Conservation (phyloP, 2,329 filamentous ascomycete species). For the Verticillium nubilum region DNA sequence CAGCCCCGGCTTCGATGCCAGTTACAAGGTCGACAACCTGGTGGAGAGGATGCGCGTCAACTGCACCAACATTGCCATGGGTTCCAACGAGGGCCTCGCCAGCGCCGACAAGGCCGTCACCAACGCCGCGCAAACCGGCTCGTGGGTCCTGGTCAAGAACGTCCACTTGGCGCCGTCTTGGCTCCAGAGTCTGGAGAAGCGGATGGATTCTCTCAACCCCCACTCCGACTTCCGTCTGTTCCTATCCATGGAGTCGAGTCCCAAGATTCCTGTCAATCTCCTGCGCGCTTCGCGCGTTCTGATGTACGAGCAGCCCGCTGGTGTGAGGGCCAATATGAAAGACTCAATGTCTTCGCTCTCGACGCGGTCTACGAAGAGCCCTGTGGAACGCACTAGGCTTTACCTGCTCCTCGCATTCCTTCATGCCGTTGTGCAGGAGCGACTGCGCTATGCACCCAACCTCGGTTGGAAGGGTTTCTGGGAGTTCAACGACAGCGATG, state of each 20-base stretch:
- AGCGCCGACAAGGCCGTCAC: slow-evolving; percentile 94
- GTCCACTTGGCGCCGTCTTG: slow-evolving; percentile 93
- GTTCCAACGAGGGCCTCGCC: slow-evolving; percentile 87
- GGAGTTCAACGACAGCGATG: slow-evolving; percentile 99
- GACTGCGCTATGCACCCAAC: slow-evolving; percentile 86
- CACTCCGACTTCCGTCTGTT: slow-evolving; percentile 91
- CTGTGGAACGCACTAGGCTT: slow-evolving; percentile 83
- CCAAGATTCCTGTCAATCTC: slow-evolving; percentile 93
- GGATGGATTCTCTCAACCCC: slow-evolving; percentile 90
- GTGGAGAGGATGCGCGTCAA: slow-evolving; percentile 77
- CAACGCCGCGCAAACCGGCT: slow-evolving; percentile 84
- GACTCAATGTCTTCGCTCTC: slow-evolving; percentile 86
- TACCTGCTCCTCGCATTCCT: slow-evolving; percentile 91
- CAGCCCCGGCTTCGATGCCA: slow-evolving; percentile 94
- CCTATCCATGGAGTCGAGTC: slow-evolving; percentile 95
- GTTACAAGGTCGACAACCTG: slow-evolving; percentile 95
- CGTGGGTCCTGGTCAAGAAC: slow-evolving; percentile 98
- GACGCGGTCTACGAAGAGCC: slow-evolving; percentile 68
- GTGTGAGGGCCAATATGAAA: slow-evolving; percentile 97
- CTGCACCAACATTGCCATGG: slow-evolving; percentile 98
- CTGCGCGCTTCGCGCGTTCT: slow-evolving; percentile 88
- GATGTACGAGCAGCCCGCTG: slow-evolving; percentile 97
- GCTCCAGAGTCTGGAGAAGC: slow-evolving; percentile 96
- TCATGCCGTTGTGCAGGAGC: slow-evolving; percentile 92
- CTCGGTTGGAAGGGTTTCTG: slow-evolving; percentile 98